Conservation (phyloP, 495 filamentous ascomycete genomes). For the Penicillium alfredii region DNA sequence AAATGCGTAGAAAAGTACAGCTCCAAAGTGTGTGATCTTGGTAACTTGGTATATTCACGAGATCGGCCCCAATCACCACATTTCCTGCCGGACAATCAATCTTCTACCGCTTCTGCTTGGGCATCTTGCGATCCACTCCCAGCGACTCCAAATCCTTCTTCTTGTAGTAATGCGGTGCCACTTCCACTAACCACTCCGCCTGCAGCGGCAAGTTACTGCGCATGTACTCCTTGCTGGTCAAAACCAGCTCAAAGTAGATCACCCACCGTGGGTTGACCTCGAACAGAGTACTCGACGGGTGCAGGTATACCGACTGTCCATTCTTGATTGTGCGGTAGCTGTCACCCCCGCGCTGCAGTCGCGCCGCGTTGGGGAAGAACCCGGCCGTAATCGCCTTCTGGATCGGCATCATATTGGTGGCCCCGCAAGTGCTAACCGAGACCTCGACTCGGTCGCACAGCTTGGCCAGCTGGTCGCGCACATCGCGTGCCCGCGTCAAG, state of each 20-base stretch:
- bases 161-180: conserved; percentile 94
- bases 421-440: conserved; percentile 58
- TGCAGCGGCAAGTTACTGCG: conserved; percentile 79
- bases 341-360: conserved; percentile 78
- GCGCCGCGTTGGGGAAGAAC: conserved; percentile 92
- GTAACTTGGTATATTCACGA: too few species aligned
- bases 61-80: too few species aligned
- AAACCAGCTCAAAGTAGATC: conserved; percentile 85
- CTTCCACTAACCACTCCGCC: conserved; percentile 80
- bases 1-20: too few species aligned
- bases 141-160: conserved; percentile 83
- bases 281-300: conserved; percentile 78
- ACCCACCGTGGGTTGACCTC: conserved; percentile 82
- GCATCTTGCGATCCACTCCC: conserved; percentile 74
- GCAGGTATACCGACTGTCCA: conserved; percentile 80
- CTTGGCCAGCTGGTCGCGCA: conserved; percentile 90
- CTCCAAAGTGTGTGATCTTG: too few species aligned
- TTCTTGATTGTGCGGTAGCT: conserved; percentile 95
- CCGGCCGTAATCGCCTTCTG: conserved; percentile 84
- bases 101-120: conserved; percentile 53
- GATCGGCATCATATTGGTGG: conserved; percentile 66
- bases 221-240: conserved; percentile 95
- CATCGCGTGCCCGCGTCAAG: conserved; percentile 80
- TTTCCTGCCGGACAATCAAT: too few species aligned
- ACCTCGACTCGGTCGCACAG: conserved; percentile 94